phyloP scores from a whole-genome alignment of 768 basidiomycete genomes.

The Mycena albidolilacea region DNA sequence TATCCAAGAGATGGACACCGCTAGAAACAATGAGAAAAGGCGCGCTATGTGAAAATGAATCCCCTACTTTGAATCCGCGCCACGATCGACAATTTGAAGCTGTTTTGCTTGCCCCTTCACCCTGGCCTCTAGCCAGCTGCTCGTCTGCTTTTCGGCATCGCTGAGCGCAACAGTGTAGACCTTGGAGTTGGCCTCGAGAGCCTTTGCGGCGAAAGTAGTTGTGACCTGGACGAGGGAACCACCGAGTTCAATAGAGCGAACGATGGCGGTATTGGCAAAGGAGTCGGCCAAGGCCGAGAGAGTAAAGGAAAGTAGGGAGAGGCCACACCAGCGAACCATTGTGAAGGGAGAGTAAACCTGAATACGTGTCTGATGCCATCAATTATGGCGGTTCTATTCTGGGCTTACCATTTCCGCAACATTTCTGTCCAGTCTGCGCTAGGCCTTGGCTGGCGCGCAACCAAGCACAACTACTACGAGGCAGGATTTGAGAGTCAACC shows the following conservation, averaged over 20 bases:
- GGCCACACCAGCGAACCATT: conserved; percentile 64
- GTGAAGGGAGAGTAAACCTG: conserved; percentile 43
- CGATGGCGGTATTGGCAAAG: conserved; percentile 92
- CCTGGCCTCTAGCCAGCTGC: conserved; percentile 85
- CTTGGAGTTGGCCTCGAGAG: conserved; percentile 71
- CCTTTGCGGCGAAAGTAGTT: conserved; percentile 89
- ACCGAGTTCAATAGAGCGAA: conserved; percentile 91
- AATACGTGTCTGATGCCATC: conserved; percentile 31
- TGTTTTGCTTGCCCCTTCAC: conserved; percentile 77
- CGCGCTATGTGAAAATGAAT: conserved; percentile 17
- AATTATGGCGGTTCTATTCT: too few relatives aligned
- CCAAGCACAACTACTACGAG: too few relatives aligned
- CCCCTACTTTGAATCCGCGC: conserved; percentile 67
- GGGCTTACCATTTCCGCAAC: too few relatives aligned
- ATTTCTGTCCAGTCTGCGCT: too few relatives aligned
- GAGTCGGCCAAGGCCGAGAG: conserved; percentile 60
- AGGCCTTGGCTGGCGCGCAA: too few relatives aligned
- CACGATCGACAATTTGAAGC: conserved; percentile 67
- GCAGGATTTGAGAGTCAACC: too few relatives aligned
- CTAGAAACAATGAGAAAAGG: conserved; percentile 44
- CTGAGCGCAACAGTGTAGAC: conserved; percentile 80
- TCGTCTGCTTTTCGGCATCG: conserved; percentile 72
- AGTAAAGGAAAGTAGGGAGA: conserved; percentile 59
- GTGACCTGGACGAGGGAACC: conserved; percentile 91
- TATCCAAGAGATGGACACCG: conserved; percentile 69